These are phyloP conservation scores for Kwoniella mangroviensis DNA, from an alignment of 768 basidiomycete species.

Conservation along the genomic window DNA sequence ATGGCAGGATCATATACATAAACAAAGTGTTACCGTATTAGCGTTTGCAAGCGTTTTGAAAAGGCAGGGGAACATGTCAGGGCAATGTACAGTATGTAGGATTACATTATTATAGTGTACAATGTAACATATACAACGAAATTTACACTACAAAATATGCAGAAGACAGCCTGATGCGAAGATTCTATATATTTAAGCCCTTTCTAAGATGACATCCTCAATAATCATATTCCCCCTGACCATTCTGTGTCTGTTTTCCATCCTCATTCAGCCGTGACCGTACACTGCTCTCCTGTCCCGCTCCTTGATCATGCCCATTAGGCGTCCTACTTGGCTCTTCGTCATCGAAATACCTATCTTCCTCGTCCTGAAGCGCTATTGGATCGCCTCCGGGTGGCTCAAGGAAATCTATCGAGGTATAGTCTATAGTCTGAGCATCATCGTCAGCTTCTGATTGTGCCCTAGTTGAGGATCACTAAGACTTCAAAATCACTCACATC, in stretches of 20 bases:
- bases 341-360: conserved; percentile 55
- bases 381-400: conserved; percentile 47
- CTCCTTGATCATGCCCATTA: conserved; percentile 20
- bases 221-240: conserved; percentile 38
- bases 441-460: conserved; percentile 43
- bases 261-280: not conserved
- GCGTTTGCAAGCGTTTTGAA: not conserved
- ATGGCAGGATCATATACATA: conserved; percentile 20
- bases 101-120: not conserved
- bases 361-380: conserved; percentile 39
- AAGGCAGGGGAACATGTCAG: not conserved
- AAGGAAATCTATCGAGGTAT: conserved; percentile 49
- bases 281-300: too few relatives aligned
- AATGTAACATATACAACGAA: not conserved
- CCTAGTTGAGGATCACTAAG: conserved; percentile 24
- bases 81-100: not conserved
- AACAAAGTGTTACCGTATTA: conserved; percentile 23
- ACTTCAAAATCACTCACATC: conserved; percentile 51
- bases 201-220: conserved; percentile 1
- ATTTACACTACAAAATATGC: not conserved
- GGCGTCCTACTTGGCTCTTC: conserved; percentile 42
- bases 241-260: conserved; percentile 26
- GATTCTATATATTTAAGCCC: not conserved
- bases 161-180: too few relatives aligned
- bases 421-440: conserved; percentile 45